Evolutionary conservation across 768 basidiomycete genomes (phyloP), one percentile per base, ranked within the genome.

Genomic region (Cubamyces sp.): DNA sequence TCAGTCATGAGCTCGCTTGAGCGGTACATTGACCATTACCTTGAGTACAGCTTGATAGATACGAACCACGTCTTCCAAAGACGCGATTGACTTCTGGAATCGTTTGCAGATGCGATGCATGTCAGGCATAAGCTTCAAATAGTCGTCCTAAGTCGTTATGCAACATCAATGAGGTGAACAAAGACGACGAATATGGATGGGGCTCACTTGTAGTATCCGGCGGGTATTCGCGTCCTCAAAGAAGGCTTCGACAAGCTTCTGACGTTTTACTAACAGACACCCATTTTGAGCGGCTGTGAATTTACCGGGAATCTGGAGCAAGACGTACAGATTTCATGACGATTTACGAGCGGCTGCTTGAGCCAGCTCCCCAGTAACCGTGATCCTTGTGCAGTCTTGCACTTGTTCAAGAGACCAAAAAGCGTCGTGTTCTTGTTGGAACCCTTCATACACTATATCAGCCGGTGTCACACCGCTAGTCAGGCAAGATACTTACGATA

Each of bases 311-410:
- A 21, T 19, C 42, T 19, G 14, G 3, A 39, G 4, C 14, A 25
- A 3, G 7, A 79, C 92, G 64, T 60, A 92, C 94, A 81, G 63
- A 98, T 98, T 71, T 95, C 92, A 66, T 98, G 96, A 40, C 93
- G 74, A 73, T 97, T 98, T 30, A 98, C 86, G 26, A 98, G 78
- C 5, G 97, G 97, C 72, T 98, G 97, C 71, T 97, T 98, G 43
- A 99, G 77, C 96, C 96, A 98, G 50, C 87, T 88, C 0, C 88
- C 91, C 3, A 99, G 80, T 42, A 97, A 73, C 57, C 97, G 79
- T 15, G 91, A 87, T 0, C 97, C 97, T 71, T 99, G 97, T 0
- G 92, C 87, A 0, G 97, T 98, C 76, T 97, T 97, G 79, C 96
- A 97, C 68, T 91, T 92, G 73, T 98, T 97, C 60, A 99, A 76